Evolutionary conservation across 2,329 filamentous ascomycete genomes (phyloP).

Genomic region (Biscogniauxia sp.): DNA sequence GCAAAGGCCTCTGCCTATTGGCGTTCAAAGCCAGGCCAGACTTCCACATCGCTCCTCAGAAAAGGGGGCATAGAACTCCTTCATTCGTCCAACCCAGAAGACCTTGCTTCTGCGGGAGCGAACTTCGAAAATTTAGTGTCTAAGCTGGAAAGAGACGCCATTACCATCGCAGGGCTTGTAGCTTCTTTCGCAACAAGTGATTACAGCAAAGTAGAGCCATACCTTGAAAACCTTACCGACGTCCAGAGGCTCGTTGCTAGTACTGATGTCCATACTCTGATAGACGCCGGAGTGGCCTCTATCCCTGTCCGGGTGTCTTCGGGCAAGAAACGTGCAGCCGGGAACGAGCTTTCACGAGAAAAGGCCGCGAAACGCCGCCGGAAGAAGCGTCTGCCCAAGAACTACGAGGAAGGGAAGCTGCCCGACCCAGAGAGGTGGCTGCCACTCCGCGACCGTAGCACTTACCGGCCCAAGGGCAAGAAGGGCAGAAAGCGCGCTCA

Average conservation of each 20-base stretch:
- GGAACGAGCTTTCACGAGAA: slow-evolving; percentile 35
- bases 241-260: slow-evolving; percentile 60
- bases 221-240: slow-evolving; percentile 57
- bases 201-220: slow-evolving; percentile 51
- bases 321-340: slow-evolving; percentile 48
- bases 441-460: slow-evolving; percentile 82
- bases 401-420: slow-evolving; percentile 73
- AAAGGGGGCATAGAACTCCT: slow-evolving; percentile 83
- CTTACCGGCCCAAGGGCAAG: slow-evolving; percentile 85
- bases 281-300: slow-evolving; percentile 63
- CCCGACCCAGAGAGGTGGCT: slow-evolving; percentile 92
- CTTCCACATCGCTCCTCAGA: slow-evolving; percentile 66
- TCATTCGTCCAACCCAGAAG: slow-evolving; percentile 66
- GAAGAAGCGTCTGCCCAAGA: slow-evolving; percentile 63
- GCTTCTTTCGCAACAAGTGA: slow-evolving; percentile 71
- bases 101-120: slow-evolving; percentile 69
- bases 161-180: slow-evolving; percentile 78
- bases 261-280: slow-evolving; percentile 60
- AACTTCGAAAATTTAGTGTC: slow-evolving; percentile 73
- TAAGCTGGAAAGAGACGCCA: slow-evolving; percentile 63
- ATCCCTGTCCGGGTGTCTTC: slow-evolving; percentile 40
- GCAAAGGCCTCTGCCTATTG: slow-evolving; percentile 80
- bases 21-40: slow-evolving; percentile 57
- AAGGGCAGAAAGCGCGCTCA: slow-evolving; percentile 83
- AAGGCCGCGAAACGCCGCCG: slow-evolving; percentile 52